Percentiles rank a stretch among this genome's conserved stretches.
These are phyloP conservation scores for Penicillium antarcticum DNA, from an alignment of 495 filamentous ascomycete genomes.

Conservation along the genomic window DNA sequence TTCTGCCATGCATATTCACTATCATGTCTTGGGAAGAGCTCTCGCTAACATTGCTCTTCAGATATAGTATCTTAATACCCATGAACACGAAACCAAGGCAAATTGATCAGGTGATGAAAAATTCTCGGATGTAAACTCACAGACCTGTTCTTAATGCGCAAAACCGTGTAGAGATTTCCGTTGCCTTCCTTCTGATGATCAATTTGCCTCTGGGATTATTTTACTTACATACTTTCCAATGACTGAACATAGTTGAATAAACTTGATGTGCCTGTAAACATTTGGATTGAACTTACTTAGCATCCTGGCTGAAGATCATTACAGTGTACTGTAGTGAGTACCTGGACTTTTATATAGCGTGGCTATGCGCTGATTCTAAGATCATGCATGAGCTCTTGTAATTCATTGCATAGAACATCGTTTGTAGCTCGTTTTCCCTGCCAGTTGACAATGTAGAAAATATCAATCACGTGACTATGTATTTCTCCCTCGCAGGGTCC, in stretches of 20 bases:
- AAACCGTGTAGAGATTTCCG: conserved; percentile 94
- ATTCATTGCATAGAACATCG: too few relatives aligned
- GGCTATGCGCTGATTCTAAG: background rate
- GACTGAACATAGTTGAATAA: too few relatives aligned
- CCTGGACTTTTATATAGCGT: background rate
- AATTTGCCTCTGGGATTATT: conserved; percentile 12
- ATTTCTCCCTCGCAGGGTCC: conserved; percentile 4
- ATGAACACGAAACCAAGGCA: conserved; percentile 1
- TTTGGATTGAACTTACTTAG: conserved; percentile 8
- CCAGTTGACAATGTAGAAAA: background rate
- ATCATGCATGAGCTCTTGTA: background rate
- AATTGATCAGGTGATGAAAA: conserved; percentile 59
- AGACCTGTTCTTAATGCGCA: conserved; percentile 77
- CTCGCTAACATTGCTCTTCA: conserved; percentile 15
- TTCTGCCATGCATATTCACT: conserved; percentile 5
- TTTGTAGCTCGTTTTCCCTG: too few relatives aligned
- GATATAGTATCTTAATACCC: background rate
- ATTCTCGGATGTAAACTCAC: conserved; percentile 58
- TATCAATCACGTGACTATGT: background rate
- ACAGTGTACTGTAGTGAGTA: background rate
- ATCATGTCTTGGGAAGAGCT: conserved; percentile 7
- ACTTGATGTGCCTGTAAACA: too few relatives aligned
- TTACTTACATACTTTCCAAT: conserved; percentile 4
- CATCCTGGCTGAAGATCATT: conserved; percentile 21
- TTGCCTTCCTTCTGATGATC: conserved; percentile 98